Conservation (phyloP, 257 asterid genomes). For the Solanum piurae region DNA sequence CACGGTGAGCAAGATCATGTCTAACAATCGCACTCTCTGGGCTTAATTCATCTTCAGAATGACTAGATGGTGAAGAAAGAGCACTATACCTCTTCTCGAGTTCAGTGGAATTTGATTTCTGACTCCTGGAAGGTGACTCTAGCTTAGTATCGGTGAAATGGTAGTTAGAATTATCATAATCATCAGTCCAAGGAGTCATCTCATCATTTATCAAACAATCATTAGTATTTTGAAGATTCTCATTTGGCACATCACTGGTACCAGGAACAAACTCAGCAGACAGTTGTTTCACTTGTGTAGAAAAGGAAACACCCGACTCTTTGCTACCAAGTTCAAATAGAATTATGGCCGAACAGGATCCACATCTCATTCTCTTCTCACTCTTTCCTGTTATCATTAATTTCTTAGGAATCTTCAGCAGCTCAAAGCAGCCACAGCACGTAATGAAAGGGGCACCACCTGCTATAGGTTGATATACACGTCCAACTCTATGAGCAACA, state of each 20-base stretch:
- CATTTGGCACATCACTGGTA: constrained; percentile 40
- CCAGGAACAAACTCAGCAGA: constrained; percentile 31
- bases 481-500: constrained; percentile 27
- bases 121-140: constrained; percentile 22
- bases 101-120: constrained; percentile 29
- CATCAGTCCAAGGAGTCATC: constrained; percentile 21
- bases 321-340: constrained; percentile 41
- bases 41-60: constrained; percentile 37
- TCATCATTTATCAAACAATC: constrained; percentile 27
- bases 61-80: constrained; percentile 39
- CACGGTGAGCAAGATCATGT: constrained; percentile 24
- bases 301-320: constrained; percentile 37
- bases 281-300: constrained; percentile 37
- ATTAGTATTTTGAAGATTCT: constrained; percentile 31
- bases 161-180: constrained; percentile 27
- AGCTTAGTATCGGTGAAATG: constrained; percentile 14
- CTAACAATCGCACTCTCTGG: constrained; percentile 22
- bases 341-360: constrained; percentile 74
- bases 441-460: constrained; percentile 90
- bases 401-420: constrained; percentile 53
- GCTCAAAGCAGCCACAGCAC: constrained; percentile 80
- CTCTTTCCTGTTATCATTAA: constrained; percentile 29
- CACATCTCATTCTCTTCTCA: constrained; percentile 59
- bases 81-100: constrained; percentile 33
- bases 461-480: constrained; percentile 40